phyloP scores from a whole-genome alignment of 192 early-diverging fungal species.

The Rhizophagus clarus region DNA sequence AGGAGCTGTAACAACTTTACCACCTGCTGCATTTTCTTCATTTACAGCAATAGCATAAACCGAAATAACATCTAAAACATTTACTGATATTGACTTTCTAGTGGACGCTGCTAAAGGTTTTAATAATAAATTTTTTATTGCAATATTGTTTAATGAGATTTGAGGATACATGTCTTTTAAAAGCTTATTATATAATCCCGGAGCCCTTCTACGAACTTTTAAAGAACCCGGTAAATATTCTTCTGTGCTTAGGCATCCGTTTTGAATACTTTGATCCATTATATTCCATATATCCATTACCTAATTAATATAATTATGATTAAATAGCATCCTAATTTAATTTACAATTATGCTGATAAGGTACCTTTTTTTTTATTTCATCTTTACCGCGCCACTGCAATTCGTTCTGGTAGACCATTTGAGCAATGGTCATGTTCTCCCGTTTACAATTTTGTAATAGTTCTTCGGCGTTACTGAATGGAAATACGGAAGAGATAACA shows the following conservation, averaged over 20 bases:
- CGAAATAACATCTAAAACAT: conserved; percentile 86
- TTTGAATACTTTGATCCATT: conserved; percentile 86
- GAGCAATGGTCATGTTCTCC: conserved; percentile 88
- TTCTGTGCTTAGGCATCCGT: conserved; percentile 67
- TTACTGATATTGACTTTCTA: not conserved
- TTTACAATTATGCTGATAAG: not conserved
- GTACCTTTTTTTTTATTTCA: conserved; percentile 66
- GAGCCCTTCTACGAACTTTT: conserved; percentile 82
- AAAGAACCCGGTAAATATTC: conserved; percentile 79
- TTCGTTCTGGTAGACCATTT: conserved; percentile 94
- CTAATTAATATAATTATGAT: conserved; percentile 25
- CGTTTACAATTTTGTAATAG: conserved; percentile 80
- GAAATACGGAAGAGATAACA: conserved; percentile 65
- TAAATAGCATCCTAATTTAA: too few species aligned
- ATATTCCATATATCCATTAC: conserved; percentile 86
- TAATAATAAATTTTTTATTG: not conserved
- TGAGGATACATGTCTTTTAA: conserved; percentile 70
- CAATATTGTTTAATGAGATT: not conserved
- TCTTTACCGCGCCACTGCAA: conserved; percentile 84
- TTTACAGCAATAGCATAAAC: conserved; percentile 97
- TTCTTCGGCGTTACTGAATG: conserved; percentile 80
- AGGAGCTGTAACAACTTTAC: conserved; percentile 89
- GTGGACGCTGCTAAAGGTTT: not conserved
- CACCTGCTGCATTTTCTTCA: conserved; percentile 85
- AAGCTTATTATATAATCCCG: conserved; percentile 83